Percentiles rank a stretch among this genome's conserved stretches.
These are phyloP conservation scores for Spinellus fusiger DNA, from an alignment of 192 early-diverging fungal genomes.

Conservation along the genomic window DNA sequence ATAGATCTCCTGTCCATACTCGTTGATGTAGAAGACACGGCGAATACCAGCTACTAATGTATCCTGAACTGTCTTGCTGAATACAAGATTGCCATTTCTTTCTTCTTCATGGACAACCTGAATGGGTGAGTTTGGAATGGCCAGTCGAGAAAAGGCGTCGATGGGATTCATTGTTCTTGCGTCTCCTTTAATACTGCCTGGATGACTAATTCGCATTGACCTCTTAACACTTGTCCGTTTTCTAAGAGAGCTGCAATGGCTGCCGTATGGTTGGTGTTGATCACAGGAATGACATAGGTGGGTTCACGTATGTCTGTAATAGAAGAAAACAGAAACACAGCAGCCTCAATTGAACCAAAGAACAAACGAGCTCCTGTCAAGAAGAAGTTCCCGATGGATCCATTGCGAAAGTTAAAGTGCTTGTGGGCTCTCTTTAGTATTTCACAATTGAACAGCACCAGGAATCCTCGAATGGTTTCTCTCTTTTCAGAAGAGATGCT, in stretches of 20 bases:
- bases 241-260: conserved; percentile 66
- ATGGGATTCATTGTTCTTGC: conserved; percentile 27
- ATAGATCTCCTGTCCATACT: conserved; percentile 64
- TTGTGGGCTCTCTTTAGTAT: conserved; percentile 57
- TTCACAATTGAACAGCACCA: conserved; percentile 62
- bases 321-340: conserved; percentile 67
- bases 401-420: conserved; percentile 66
- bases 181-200: conserved; percentile 19
- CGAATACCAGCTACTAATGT: conserved; percentile 47
- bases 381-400: conserved; percentile 76
- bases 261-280: conserved; percentile 56
- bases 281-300: conserved; percentile 62
- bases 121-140: conserved; percentile 25
- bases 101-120: not conserved
- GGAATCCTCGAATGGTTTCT: conserved; percentile 67
- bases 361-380: conserved; percentile 71
- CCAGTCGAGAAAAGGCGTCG: conserved; percentile 32
- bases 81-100: conserved; percentile 42
- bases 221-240: conserved; percentile 53
- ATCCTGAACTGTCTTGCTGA: conserved; percentile 40
- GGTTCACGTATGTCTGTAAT: conserved; percentile 60
- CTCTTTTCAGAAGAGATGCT: conserved; percentile 50
- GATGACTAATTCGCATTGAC: conserved; percentile 80
- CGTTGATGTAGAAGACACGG: conserved; percentile 66
- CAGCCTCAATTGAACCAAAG: conserved; percentile 62